phyloP scores from a whole-genome alignment of 176 grass and related monocot genomes.

The Phragmites australis region DNA sequence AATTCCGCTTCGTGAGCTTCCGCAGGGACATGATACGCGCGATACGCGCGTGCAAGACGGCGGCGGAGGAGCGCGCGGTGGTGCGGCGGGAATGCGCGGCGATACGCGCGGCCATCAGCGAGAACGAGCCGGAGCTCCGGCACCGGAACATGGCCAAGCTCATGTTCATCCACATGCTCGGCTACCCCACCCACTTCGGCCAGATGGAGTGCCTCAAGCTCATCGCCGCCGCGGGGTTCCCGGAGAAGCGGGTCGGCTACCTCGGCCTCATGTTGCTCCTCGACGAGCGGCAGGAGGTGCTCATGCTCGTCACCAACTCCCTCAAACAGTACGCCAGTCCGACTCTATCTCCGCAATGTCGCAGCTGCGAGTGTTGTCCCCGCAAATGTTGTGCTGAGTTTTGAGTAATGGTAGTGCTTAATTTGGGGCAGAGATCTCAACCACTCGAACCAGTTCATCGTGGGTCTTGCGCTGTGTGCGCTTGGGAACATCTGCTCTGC shows the following conservation, averaged over 20 bases:
- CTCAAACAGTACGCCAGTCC: slow-evolving; percentile 84
- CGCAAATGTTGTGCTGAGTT: slow-evolving; percentile 34
- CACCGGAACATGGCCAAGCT: slow-evolving; percentile 94
- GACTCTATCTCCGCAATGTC: not conserved
- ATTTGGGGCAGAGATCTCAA: slow-evolving; percentile 84
- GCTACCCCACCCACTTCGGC: slow-evolving; percentile 98
- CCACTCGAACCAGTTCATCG: slow-evolving; percentile 91
- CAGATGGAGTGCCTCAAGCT: slow-evolving; percentile 99
- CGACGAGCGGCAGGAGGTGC: slow-evolving; percentile 98
- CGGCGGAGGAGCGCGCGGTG: slow-evolving; percentile 92
- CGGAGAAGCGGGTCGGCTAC: slow-evolving; percentile 96
- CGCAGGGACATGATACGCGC: slow-evolving; percentile 97
- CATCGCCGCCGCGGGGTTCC: slow-evolving; percentile 86
- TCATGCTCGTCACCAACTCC: slow-evolving; percentile 99
- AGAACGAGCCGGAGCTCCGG: slow-evolving; percentile 65
- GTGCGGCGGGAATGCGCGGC: slow-evolving; percentile 92
- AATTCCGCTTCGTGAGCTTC: not conserved
- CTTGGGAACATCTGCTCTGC: slow-evolving; percentile 97
- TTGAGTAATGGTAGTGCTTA: slow-evolving; percentile 51
- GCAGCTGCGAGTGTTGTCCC: not conserved
- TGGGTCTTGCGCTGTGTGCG: slow-evolving; percentile 87
- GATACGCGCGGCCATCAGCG: slow-evolving; percentile 82
- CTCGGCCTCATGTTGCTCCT: slow-evolving; percentile 93
- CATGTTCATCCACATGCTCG: slow-evolving; percentile 99
- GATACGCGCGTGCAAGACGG: slow-evolving; percentile 92